Evolutionary conservation across 164 flowering plant genomes (phyloP), one percentile per base, ranked within the genome.

Genomic region (Kingdonia uniflora): DNA sequence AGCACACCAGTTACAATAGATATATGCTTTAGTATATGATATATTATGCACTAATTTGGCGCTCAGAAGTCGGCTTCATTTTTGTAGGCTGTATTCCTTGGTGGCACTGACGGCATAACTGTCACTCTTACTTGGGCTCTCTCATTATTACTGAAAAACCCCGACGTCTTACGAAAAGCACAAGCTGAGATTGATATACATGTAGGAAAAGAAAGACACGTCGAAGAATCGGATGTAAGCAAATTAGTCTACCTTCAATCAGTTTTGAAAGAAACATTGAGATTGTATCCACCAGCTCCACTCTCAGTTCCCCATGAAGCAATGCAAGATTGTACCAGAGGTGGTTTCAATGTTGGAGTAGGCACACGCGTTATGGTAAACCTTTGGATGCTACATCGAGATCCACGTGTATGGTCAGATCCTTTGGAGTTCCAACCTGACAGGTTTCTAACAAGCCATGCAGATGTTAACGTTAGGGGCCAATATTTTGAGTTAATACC

Each of bases 401-500:
- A 44, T 19, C 48, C 48, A 19, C 22, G 14, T 1, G n/a, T n/a
- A n/a, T n/a, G n/a, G n/a, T n/a, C n/a, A n/a, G n/a, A n/a, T n/a
- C n/a, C n/a, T n/a, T n/a, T 2, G 17, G 48, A 44, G 21, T 44
- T 44, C 11, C 48, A 19, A 19, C 48, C 48, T 1, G 48, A 44
- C 5, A 44, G 48, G 23, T 44, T 44, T 19, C 48, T 44, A 8
- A 44, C 20, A 42, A 10, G 12, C 29, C 17, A 14, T 0, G 16
- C 17, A 26, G 33, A 51, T 17, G 19, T 51, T 17, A 40, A 51
- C 8, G 54, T 51, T 29, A 51, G 37, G 14, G 45, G 43, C 0
- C n/a, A 52, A 6, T 14, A 40, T 52, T 52, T 52, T 10, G 44
- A 52, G 16, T 37, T 52, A 15, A 52, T 52, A 2, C 56, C 56